phyloP scores from a whole-genome alignment of 1,284 basidiomycete genomes.

The Cystobasidiaceae sp. region DNA sequence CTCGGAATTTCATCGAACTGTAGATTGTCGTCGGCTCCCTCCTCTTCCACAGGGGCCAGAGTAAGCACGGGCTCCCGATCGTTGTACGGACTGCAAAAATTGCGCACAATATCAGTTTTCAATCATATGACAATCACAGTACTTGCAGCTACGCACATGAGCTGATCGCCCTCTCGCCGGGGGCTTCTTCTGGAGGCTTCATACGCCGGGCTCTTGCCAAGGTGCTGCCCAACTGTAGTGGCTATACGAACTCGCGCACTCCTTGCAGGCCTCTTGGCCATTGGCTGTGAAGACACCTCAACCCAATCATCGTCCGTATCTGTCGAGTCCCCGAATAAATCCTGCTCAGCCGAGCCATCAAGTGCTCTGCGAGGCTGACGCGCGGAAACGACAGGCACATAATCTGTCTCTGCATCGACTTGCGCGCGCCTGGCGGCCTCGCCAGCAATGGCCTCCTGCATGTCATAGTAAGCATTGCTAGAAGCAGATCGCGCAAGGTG shows the following conservation, averaged over 20 bases:
- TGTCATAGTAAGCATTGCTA: neutral
- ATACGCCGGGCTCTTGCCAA: conserved; percentile 26
- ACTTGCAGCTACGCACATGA: neutral
- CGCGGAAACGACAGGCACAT: conserved; percentile 11
- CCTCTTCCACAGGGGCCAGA: neutral
- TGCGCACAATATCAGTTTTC: neutral
- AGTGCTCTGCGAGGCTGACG: neutral
- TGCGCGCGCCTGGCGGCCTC: conserved; percentile 10
- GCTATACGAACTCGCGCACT: conserved; percentile 17
- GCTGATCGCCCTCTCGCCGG: conserved; percentile 16
- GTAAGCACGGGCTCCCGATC: conserved; percentile 12
- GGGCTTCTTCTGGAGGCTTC: neutral
- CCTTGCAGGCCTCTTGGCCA: neutral
- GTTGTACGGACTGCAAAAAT: conserved; percentile 2
- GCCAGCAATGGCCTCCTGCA: conserved; percentile 10
- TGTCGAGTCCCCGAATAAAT: neutral
- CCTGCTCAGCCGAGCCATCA: neutral
- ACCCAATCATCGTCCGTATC: neutral
- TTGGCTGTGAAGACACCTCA: neutral
- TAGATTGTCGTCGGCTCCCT: neutral
- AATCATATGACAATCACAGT: neutral
- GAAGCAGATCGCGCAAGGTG: neutral
- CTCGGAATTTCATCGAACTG: neutral
- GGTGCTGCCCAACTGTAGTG: conserved; percentile 22
- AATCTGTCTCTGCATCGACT: conserved; percentile 28